A percentile compares a stretch with the other conserved stretches of the same genome.
phyloP scores from a whole-genome alignment of 306 rosid genomes.

The Mimosa bimucronata region DNA sequence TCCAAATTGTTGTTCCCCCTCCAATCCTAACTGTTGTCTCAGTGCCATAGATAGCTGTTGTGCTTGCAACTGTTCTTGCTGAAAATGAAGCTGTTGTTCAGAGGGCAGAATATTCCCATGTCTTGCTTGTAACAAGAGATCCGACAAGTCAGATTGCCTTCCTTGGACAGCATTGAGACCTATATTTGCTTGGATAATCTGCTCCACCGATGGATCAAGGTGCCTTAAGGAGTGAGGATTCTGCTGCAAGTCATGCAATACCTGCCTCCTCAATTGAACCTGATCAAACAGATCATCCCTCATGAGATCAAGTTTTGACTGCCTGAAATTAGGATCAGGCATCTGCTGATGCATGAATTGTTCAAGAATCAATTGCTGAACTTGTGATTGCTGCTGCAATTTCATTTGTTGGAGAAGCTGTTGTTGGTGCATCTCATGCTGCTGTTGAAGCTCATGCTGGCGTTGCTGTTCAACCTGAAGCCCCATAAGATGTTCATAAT shows the following conservation, averaged over 20 bases:
- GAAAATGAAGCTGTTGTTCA: slow-evolving; percentile 58
- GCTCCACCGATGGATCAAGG: slow-evolving; percentile 62
- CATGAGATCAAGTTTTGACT: slow-evolving; percentile 53
- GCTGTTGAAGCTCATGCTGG: slow-evolving; percentile 61
- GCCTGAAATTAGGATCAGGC: slow-evolving; percentile 60
- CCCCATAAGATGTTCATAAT: slow-evolving; percentile 58
- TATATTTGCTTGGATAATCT: slow-evolving; percentile 62
- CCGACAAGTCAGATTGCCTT: slow-evolving; percentile 62
- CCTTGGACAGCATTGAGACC: slow-evolving; percentile 59
- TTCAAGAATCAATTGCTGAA: slow-evolving; percentile 61
- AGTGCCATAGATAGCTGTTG: slow-evolving; percentile 65
- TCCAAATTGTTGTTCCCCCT: slow-evolving; percentile 60
- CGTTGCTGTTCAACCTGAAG: slow-evolving; percentile 51
- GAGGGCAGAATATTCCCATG: slow-evolving; percentile 56
- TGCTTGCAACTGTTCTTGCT: slow-evolving; percentile 63
- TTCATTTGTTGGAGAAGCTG: slow-evolving; percentile 61
- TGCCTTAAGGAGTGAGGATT: slow-evolving; percentile 54
- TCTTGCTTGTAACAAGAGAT: slow-evolving; percentile 56
- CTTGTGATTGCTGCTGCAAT: slow-evolving; percentile 67
- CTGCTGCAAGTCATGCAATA: slow-evolving; percentile 58
- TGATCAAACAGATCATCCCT: slow-evolving; percentile 61
- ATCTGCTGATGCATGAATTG: slow-evolving; percentile 67
- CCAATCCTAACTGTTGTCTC: slow-evolving; percentile 63
- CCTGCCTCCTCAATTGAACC: slow-evolving; percentile 53
- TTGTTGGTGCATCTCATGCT: slow-evolving; percentile 64